Base-by-base conservation (phyloP, 164 flowering plant species). In the Protea cynaroides region DNA sequence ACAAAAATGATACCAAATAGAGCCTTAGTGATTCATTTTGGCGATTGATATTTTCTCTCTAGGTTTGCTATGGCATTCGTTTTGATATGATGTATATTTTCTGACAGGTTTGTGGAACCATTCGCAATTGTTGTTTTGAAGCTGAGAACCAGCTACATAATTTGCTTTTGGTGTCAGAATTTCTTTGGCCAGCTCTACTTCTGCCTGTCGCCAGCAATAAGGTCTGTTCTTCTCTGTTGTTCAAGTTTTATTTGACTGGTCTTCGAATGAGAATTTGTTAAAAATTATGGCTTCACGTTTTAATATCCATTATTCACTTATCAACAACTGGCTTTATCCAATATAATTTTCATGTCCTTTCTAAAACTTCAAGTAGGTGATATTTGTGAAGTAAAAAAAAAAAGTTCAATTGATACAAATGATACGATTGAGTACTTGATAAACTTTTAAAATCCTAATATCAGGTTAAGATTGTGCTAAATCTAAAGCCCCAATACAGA, bases 101-200 rank as follows among this genome's bases (percentile, higher is more conserved):
- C 65, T 63, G 34, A 40, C 76, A 91, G 96, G 92, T 94, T 22
- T 81, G 85, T 60, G 99, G 97, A 68, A 87, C 96, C 59, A 79
- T 94, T 67, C 86, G 89, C 34, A 94, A 94, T 71, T 94, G 99
- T 73, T 91, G 95, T 71, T 94, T 94, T 74, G 96, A 91, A 71
- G 96, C 99, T 62, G 97, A 91, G 68, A 82, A 49, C 74, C 87
- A 87, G 67, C 80, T 91, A 58, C 91, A 81, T 44, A 82, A 85
- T 78, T 76, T 94, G 75, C 95, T 94, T 73, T 74, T 89, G 73
- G 69, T 81, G 60, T 86, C 97, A n/a, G 99, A 94, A 69, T 91
- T 90, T 68, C 89, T 94, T 46, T 94, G 99, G 99, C 99, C 99
- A 11, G 88, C 92, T 69, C 71, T 94, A 56, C 90, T 94, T 71